Percentiles rank a stretch among this genome's conserved stretches.
phyloP scores from a whole-genome alignment of 2,329 filamentous ascomycete genomes.

The Monilinia vaccinii-corymbosi region DNA sequence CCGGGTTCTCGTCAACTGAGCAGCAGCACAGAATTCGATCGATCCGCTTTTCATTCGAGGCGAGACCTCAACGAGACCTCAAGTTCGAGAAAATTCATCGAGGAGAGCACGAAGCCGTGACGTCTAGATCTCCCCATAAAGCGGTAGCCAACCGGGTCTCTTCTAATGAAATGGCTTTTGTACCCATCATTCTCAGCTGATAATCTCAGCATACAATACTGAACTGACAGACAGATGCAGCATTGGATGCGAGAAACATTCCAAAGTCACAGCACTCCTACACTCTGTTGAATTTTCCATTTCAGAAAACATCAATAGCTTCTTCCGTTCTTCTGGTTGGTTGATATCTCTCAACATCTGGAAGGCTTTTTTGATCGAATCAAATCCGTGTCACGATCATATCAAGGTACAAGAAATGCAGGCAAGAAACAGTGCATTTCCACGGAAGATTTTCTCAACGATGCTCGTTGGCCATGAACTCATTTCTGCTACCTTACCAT shows the following conservation, averaged over 20 bases:
- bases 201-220: neutral
- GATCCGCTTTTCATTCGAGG: slow-evolving; percentile 7
- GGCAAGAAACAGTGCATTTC: neutral
- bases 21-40: slow-evolving; percentile 8
- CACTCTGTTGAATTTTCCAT: neutral
- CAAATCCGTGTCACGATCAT: neutral
- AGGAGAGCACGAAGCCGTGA: slow-evolving; percentile 1
- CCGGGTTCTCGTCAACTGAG: slow-evolving; percentile 11
- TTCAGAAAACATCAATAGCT: neutral
- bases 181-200: slow-evolving; percentile 2
- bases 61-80: neutral
- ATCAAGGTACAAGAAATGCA: slow-evolving; percentile 4
- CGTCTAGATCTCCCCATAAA: slow-evolving; percentile 7
- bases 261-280: neutral
- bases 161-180: neutral
- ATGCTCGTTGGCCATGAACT: slow-evolving; percentile 3
- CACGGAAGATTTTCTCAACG: neutral
- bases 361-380: neutral
- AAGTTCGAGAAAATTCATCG: neutral
- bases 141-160: slow-evolving; percentile 7
- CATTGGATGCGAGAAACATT: neutral
- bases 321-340: neutral
- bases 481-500: neutral
- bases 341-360: neutral
- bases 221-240: neutral